Evolutionary conservation across 176 grass and related monocot genomes (phyloP).

Genomic region (Neostapfia colusana): DNA sequence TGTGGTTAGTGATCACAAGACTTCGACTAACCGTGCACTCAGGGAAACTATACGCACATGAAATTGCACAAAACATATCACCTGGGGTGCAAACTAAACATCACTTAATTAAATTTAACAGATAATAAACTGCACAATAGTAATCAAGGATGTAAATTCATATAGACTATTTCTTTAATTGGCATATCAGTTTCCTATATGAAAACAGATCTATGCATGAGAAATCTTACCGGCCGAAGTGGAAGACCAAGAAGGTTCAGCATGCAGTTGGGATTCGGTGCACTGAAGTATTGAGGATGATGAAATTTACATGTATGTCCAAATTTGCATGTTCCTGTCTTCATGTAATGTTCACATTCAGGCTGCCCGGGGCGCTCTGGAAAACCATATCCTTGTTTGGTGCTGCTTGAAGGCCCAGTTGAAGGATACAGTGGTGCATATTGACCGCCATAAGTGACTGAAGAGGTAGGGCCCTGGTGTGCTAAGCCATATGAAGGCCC

Average conservation of each 20-base stretch:
- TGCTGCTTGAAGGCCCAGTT: slow-evolving; percentile 39
- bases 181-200: slow-evolving; percentile 4
- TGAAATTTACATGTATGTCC: slow-evolving; percentile 65
- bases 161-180: slow-evolving; percentile 22
- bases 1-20: neutral
- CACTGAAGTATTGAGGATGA: slow-evolving; percentile 61
- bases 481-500: slow-evolving; percentile 57
- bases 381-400: slow-evolving; percentile 48
- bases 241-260: slow-evolving; percentile 67
- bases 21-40: neutral
- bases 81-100: neutral
- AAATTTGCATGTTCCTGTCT: slow-evolving; percentile 76
- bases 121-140: slow-evolving; percentile 19
- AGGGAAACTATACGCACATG: neutral
- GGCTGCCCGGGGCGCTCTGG: slow-evolving; percentile 74
- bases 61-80: neutral
- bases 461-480: slow-evolving; percentile 45
- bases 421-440: slow-evolving; percentile 50
- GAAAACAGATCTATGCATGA: neutral
- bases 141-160: slow-evolving; percentile 21
- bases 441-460: slow-evolving; percentile 43
- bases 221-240: slow-evolving; percentile 58
- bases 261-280: slow-evolving; percentile 44
- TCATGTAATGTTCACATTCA: slow-evolving; percentile 78
- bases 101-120: slow-evolving; percentile 15